Percentiles rank a stretch among this genome's conserved stretches.
phyloP scores from a whole-genome alignment of 768 basidiomycete species.

The Lactarius quietus region DNA sequence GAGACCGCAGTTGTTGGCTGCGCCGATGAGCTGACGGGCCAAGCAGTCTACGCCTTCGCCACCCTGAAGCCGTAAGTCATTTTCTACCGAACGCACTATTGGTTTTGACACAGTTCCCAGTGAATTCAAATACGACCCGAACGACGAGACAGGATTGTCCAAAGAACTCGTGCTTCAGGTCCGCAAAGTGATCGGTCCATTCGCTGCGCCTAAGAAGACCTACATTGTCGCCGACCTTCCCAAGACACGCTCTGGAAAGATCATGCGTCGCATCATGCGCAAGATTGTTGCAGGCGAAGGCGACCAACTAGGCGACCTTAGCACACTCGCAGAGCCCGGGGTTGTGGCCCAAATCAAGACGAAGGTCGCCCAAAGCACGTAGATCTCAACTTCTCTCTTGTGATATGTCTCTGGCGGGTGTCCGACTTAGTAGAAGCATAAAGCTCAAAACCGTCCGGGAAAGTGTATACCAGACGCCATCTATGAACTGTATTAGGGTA shows the following conservation, averaged over 20 bases:
- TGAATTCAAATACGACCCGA: conserved; percentile 74
- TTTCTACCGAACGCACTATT: not conserved
- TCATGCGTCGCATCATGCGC: conserved; percentile 94
- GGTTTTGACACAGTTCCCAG: conserved; percentile 33
- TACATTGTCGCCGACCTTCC: conserved; percentile 81
- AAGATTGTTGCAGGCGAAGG: conserved; percentile 95
- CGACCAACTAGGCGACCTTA: conserved; percentile 93
- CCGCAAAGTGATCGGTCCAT: conserved; percentile 96
- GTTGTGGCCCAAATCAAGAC: conserved; percentile 83
- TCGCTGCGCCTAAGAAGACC: conserved; percentile 95
- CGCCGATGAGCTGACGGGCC: conserved; percentile 84
- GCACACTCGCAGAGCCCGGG: conserved; percentile 85
- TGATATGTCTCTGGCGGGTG: not conserved
- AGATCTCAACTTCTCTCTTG: not conserved
- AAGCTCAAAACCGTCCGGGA: not conserved
- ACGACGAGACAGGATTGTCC: conserved; percentile 61
- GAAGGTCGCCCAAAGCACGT: conserved; percentile 52
- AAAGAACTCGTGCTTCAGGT: conserved; percentile 96
- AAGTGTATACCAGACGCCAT: conserved; percentile 12
- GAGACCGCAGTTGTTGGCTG: conserved; percentile 93
- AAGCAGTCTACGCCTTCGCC: conserved; percentile 93
- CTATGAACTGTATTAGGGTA: conserved; percentile 23
- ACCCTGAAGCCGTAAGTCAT: conserved; percentile 85
- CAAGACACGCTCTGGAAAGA: conserved; percentile 96
- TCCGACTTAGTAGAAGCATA: not conserved